Evolutionary conservation across 108 stramenopile species (phyloP).

Genomic region (Conticribra weissflogii): DNA sequence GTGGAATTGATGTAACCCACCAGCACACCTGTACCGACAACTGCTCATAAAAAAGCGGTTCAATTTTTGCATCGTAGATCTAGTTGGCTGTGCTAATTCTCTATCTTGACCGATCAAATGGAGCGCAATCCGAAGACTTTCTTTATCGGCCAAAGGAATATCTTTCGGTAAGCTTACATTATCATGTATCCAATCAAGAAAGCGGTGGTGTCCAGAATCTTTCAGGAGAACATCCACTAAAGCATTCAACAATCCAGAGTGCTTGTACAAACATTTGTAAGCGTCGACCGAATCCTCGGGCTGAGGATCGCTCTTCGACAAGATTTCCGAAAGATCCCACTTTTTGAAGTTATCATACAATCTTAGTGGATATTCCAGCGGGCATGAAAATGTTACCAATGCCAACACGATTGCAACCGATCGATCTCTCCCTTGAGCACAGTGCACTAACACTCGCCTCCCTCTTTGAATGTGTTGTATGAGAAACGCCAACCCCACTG

Average conservation of each 20-base stretch:
- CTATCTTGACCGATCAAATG: conserved; percentile 68
- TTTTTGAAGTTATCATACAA: conserved; percentile 15
- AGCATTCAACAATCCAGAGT: conserved; percentile 37
- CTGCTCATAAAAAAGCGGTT: conserved; percentile 81
- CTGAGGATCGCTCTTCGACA: not conserved
- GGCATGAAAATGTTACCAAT: conserved; percentile 43
- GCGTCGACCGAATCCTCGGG: no score
- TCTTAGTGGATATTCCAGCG: conserved; percentile 28
- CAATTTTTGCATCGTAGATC: conserved; percentile 78
- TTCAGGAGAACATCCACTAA: conserved; percentile 27
- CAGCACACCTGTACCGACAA: conserved; percentile 8
- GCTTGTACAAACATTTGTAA: not conserved
- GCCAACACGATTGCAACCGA: conserved; percentile 76
- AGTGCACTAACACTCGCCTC: conserved; percentile 67
- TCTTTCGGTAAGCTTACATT: not conserved
- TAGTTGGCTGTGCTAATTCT: conserved; percentile 64
- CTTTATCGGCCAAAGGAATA: conserved; percentile 55
- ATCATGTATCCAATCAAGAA: conserved; percentile 53
- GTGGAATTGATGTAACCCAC: no score
- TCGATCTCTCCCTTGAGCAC: conserved; percentile 83
- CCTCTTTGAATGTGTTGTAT: conserved; percentile 42
- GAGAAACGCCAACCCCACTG: conserved; percentile 69
- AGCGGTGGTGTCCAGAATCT: conserved; percentile 42
- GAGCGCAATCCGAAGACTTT: conserved; percentile 57
- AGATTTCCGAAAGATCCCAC: not conserved